phyloP scores from a whole-genome alignment of 352 stramenopile genomes.

The Phytophthora melonis region DNA sequence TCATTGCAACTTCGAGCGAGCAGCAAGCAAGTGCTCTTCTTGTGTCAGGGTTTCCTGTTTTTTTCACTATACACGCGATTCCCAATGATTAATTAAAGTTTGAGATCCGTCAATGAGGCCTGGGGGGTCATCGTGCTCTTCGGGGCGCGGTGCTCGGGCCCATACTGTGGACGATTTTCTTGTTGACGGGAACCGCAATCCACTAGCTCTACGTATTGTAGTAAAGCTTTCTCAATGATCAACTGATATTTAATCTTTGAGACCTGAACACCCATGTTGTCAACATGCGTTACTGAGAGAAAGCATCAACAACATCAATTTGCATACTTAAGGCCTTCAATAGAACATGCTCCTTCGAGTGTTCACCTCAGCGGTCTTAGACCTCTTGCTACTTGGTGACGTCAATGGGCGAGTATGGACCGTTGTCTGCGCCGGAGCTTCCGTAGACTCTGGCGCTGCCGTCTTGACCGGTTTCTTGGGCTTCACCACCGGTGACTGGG shows the following conservation, averaged over 20 bases:
- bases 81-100: constrained; percentile 89
- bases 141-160: constrained; percentile 30
- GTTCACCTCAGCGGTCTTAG: not conserved
- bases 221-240: constrained; percentile 68
- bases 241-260: constrained; percentile 91
- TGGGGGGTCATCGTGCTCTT: constrained; percentile 41
- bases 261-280: constrained; percentile 78
- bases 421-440: not conserved
- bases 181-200: constrained; percentile 67
- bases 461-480: constrained; percentile 13
- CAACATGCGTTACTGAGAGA: constrained; percentile 77
- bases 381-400: constrained; percentile 9
- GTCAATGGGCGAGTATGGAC: constrained; percentile 19
- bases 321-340: not conserved
- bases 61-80: constrained; percentile 7
- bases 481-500: not conserved
- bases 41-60: not conserved
- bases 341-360: constrained; percentile 30
- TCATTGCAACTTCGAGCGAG: constrained; percentile 19
- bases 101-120: constrained; percentile 81
- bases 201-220: not conserved
- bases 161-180: constrained; percentile 79
- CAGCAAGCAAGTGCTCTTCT: not conserved
- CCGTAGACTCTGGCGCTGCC: not conserved
- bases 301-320: constrained; percentile 23